Evolutionary conservation across 2,329 filamentous ascomycete species (phyloP).

Genomic region (Anthostomella pinea): DNA sequence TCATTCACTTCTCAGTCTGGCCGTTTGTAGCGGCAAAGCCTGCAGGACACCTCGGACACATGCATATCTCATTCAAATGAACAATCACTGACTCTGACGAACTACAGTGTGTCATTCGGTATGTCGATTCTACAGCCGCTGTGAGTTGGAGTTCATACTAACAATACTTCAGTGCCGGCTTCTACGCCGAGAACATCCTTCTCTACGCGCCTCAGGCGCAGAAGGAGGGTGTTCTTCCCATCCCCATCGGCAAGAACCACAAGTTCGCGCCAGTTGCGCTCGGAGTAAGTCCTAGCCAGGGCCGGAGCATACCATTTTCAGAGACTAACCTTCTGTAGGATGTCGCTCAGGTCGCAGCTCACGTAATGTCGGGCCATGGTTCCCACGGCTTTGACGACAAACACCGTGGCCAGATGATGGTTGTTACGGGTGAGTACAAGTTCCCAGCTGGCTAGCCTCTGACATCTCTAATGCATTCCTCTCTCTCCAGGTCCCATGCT

Average conservation of each 20-base stretch:
- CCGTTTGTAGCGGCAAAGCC: no score
- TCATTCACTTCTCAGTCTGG: no score
- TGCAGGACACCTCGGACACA: no score
- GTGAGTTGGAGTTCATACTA: no score
- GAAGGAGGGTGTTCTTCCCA: conserved; percentile 41
- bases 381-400: conserved; percentile 47
- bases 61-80: no score
- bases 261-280: conserved; percentile 50
- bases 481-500: conserved; percentile 43
- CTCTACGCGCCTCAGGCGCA: conserved; percentile 45
- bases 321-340: conserved; percentile 33
- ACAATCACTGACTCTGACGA: no score
- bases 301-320: not conserved
- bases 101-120: no score
- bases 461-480: no score
- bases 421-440: conserved; percentile 40
- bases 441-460: no score
- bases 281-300: conserved; percentile 31
- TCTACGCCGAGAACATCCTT: conserved; percentile 52
- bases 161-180: conserved; percentile 39
- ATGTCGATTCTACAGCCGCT: no score
- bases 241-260: conserved; percentile 46
- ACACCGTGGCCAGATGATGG: conserved; percentile 51
- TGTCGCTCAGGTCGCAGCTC: conserved; percentile 45
- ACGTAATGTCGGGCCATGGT: conserved; percentile 46